Conservation (phyloP, 768 basidiomycete species). For the Amanita inopinata region DNA sequence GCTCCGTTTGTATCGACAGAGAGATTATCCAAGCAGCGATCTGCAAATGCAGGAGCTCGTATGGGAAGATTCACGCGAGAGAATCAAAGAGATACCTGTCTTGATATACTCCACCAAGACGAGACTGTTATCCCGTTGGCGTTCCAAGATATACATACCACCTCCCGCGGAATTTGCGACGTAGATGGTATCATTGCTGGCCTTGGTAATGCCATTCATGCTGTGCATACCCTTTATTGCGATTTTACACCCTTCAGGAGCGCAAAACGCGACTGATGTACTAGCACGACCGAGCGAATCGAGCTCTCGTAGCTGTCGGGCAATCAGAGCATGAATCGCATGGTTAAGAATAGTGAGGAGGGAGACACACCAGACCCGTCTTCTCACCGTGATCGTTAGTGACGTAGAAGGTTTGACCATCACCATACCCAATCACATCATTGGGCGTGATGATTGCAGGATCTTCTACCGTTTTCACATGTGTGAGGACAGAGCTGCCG, state of each 20-base stretch:
- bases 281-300: conserved; percentile 25
- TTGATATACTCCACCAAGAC: conserved; percentile 41
- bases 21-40: conserved; percentile 50
- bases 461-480: conserved; percentile 50
- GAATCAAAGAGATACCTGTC: conserved; percentile 29
- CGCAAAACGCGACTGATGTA: conserved; percentile 57
- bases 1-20: conserved; percentile 48
- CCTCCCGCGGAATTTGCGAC: conserved; percentile 39
- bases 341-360: conserved; percentile 1
- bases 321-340: background rate
- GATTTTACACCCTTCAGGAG: conserved; percentile 52
- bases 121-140: conserved; percentile 49
- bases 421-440: conserved; percentile 56
- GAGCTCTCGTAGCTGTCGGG: conserved; percentile 17
- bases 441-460: conserved; percentile 55
- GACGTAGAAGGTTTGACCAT: conserved; percentile 58
- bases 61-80: too few relatives aligned
- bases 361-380: conserved; percentile 37
- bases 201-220: conserved; percentile 55
- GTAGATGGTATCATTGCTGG: conserved; percentile 55
- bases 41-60: conserved; percentile 18
- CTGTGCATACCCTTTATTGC: conserved; percentile 40
- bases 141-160: conserved; percentile 42
- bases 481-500: conserved; percentile 33
- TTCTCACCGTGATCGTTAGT: conserved; percentile 59